Base-by-base conservation (phyloP, 2,329 filamentous ascomycete species). In the Cladosporium sp. region DNA sequence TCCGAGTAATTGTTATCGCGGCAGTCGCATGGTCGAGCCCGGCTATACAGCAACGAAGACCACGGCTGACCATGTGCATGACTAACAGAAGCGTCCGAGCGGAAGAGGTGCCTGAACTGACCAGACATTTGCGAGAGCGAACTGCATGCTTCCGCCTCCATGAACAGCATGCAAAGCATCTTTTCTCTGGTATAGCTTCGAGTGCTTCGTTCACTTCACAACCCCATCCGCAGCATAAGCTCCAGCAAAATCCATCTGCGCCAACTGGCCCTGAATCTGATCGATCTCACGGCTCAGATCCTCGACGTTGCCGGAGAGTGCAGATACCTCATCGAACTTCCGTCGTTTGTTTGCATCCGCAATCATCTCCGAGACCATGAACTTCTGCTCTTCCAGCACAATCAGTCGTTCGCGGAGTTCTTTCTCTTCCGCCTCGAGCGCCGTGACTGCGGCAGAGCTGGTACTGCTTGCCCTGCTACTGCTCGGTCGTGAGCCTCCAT, bases 341-440 rank as follows among this genome's bases (percentile, higher is more conserved):
- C 88, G 76, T 9, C 86, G 80, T 36, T 83, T 84, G 41, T 84
- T 85, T 0, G 90, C 88, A 53, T 84, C 81, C 7, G 80, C 80
- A 38, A 95, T 81, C 89, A 95, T 95, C 59, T 88, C 83, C 32
- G 84, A 82, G 0, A 96, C 89, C 69, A 95, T 82, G 68, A 94
- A 95, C 56, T 84, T 85, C 67, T 96, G 91, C 69, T 96, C 91
- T 66, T 95, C 89, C 1, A 96, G 76, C 6, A 96, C 84, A 25
- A 93, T 86, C 11, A 95, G 72, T 3, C 83, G 76, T 61, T 95
- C 90, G 13, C 86, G 80, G 1, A 94, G 72, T 16, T 88, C 81
- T 64, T 88, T 92, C 67, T 95, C 90, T 64, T 95, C 89, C 0
- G 79, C 80, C 67, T 95, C 90, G 4, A 95, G 71, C 2, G 80